These are phyloP conservation scores for Aspergillus pseudoviridinutans DNA, from an alignment of 2,329 filamentous ascomycete species.

Conservation along the genomic window DNA sequence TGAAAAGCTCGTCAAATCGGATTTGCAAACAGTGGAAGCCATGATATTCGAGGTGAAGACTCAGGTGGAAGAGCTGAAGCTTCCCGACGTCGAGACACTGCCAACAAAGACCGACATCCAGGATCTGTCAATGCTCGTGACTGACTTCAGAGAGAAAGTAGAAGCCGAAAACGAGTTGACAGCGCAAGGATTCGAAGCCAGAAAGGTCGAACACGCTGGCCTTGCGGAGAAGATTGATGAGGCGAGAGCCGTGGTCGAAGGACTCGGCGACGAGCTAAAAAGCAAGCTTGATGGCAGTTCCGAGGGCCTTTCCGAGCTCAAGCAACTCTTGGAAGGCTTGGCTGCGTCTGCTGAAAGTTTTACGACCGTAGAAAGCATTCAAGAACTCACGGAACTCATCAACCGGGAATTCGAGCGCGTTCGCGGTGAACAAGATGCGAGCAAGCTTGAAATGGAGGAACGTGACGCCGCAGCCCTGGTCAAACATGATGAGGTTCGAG, in stretches of 20 bases:
- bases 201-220: conserved; percentile 75
- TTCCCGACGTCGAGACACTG: conserved; percentile 66
- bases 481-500: conserved; percentile 58
- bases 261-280: conserved; percentile 72
- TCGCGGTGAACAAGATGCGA: conserved; percentile 71
- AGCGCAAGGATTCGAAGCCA: conserved; percentile 75
- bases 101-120: conserved; percentile 73
- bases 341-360: conserved; percentile 54
- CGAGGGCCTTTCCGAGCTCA: conserved; percentile 57
- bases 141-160: conserved; percentile 62
- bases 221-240: conserved; percentile 75
- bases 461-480: conserved; percentile 52
- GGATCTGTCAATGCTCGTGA: conserved; percentile 65
- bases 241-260: conserved; percentile 71
- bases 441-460: conserved; percentile 73
- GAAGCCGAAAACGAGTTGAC: conserved; percentile 68
- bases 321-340: conserved; percentile 62
- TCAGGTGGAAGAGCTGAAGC: conserved; percentile 67
- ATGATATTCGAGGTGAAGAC: conserved; percentile 82
- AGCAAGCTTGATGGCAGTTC: conserved; percentile 72
- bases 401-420: conserved; percentile 85
- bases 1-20: conserved; percentile 71
- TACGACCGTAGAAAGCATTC: conserved; percentile 57
- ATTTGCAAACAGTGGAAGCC: conserved; percentile 75
- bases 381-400: conserved; percentile 69